A percentile compares a stretch with the other conserved stretches of the same genome.
phyloP scores from a whole-genome alignment of 257 asterid species.

The Scutellaria minor region DNA sequence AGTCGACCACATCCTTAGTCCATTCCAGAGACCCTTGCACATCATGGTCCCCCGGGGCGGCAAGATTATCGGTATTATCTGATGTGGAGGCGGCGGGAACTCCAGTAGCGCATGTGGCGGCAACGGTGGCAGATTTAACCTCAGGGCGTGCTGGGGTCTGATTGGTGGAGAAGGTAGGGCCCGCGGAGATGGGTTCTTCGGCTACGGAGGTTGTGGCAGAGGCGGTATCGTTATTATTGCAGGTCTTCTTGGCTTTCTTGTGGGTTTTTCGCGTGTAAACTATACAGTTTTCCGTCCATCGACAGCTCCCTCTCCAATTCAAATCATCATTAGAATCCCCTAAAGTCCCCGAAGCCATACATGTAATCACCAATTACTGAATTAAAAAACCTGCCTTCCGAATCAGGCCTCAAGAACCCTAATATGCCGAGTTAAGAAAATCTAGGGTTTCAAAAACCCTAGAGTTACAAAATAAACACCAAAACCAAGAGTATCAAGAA shows the following conservation, averaged over 20 bases:
- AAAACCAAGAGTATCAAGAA: constrained; percentile 27
- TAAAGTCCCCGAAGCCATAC: constrained; percentile 62
- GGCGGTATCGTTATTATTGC: constrained; percentile 26
- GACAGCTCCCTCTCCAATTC: constrained; percentile 42
- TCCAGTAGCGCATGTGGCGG: constrained; percentile 34
- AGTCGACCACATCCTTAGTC: constrained; percentile 27
- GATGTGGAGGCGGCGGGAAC: constrained; percentile 28
- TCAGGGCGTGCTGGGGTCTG: constrained; percentile 12
- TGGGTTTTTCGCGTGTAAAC: constrained; percentile 53
- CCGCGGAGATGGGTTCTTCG: constrained; percentile 30
- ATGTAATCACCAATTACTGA: constrained; percentile 40
- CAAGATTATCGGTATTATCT: constrained; percentile 2
- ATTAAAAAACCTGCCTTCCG: constrained; percentile 31
- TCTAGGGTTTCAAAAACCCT: constrained; percentile 59
- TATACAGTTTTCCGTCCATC: constrained; percentile 47
- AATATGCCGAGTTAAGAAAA: constrained; percentile 29
- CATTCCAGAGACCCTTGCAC: constrained; percentile 28
- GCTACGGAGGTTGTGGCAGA: constrained; percentile 29
- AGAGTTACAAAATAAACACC: constrained; percentile 30
- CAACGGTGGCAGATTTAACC: constrained; percentile 30
- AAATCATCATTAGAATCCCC: constrained; percentile 47
- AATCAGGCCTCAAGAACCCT: constrained; percentile 47
- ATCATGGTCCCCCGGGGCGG: constrained; percentile 22
- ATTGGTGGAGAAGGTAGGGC: constrained; percentile 32
- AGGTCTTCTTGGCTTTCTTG: constrained; percentile 34